Evolutionary conservation across 441 rosid genomes (phyloP).

Genomic region (Caryocar brasiliense): DNA sequence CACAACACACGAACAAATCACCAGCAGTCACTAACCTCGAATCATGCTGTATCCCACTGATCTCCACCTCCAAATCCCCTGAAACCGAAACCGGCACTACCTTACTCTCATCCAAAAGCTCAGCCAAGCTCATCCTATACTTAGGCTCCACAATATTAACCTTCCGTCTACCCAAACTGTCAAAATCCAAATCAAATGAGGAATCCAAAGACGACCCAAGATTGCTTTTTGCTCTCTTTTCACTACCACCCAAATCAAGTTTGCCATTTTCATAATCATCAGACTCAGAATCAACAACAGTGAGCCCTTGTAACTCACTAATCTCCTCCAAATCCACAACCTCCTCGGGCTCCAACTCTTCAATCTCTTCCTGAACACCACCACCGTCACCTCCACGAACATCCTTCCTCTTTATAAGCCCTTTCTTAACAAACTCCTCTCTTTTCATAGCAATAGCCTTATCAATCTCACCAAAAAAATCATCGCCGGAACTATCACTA

Average conservation of each 20-base stretch:
- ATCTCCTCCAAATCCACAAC: constrained; percentile 80
- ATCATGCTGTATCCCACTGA: constrained; percentile 83
- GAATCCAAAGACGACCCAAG: constrained; percentile 29
- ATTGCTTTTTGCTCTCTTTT: constrained; percentile 19
- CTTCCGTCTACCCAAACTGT: constrained; percentile 46
- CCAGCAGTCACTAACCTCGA: constrained; percentile 72
- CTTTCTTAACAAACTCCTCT: constrained; percentile 67
- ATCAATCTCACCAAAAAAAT: constrained; percentile 76
- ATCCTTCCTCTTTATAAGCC: constrained; percentile 40
- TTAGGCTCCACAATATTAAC: constrained; percentile 61
- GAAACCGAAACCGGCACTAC: constrained; percentile 77
- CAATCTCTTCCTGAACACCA: constrained; percentile 23
- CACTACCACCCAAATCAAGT: constrained; percentile 21
- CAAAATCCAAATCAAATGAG: constrained; percentile 66
- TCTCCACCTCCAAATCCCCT: constrained; percentile 78
- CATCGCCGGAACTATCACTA: constrained; percentile 31
- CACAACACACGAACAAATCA: constrained; percentile 81
- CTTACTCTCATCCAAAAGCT: constrained; percentile 82
- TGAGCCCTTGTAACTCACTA: constrained; percentile 47
- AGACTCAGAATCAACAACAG: constrained; percentile 24
- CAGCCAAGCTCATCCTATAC: constrained; percentile 67
- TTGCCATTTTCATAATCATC: constrained; percentile 18
- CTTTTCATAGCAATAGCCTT: constrained; percentile 76
- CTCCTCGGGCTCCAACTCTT: constrained; percentile 69
- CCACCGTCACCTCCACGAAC: constrained; percentile 14